Evolutionary conservation across 176 grass and related monocot genomes (phyloP).

Genomic region (Luzula sylvatica): DNA sequence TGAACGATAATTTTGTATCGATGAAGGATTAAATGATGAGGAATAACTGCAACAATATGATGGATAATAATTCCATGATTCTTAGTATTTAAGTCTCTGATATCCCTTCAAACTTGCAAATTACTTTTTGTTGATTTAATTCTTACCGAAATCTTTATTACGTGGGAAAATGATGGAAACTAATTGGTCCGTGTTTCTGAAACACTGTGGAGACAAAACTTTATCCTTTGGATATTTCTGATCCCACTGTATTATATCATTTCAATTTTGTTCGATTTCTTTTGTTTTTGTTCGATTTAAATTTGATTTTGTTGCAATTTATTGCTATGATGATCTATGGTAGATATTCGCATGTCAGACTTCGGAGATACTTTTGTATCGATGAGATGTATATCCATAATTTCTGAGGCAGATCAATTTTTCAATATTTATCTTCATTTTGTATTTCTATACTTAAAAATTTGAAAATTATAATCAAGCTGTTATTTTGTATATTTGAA

Average conservation of each 20-base stretch:
- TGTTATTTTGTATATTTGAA: too few relatives aligned
- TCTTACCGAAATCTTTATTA: background rate
- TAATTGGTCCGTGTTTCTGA: constrained; percentile 31
- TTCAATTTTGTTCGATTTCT: background rate
- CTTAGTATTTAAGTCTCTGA: constrained; percentile 30
- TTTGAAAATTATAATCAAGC: too few relatives aligned
- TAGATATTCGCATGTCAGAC: constrained; percentile 27
- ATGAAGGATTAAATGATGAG: constrained; percentile 18
- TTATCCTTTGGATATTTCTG: constrained; percentile 10
- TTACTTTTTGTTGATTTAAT: background rate
- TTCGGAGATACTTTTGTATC: constrained; percentile 17
- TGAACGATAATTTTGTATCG: too few relatives aligned
- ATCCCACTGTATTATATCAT: background rate
- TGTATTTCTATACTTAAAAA: too few relatives aligned
- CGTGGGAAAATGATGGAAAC: constrained; percentile 18
- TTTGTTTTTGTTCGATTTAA: too few relatives aligned
- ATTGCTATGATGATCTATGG: constrained; percentile 25
- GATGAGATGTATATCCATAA: constrained; percentile 16
- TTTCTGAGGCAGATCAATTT: constrained; percentile 21
- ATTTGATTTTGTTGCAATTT: too few relatives aligned
- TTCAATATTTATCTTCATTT: too few relatives aligned
- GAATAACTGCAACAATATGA: constrained; percentile 35
- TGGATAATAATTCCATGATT: constrained; percentile 18
- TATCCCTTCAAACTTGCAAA: background rate
- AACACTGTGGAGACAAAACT: constrained; percentile 9